Conservation (phyloP, 768 basidiomycete species). For the Daedalea quercina region DNA sequence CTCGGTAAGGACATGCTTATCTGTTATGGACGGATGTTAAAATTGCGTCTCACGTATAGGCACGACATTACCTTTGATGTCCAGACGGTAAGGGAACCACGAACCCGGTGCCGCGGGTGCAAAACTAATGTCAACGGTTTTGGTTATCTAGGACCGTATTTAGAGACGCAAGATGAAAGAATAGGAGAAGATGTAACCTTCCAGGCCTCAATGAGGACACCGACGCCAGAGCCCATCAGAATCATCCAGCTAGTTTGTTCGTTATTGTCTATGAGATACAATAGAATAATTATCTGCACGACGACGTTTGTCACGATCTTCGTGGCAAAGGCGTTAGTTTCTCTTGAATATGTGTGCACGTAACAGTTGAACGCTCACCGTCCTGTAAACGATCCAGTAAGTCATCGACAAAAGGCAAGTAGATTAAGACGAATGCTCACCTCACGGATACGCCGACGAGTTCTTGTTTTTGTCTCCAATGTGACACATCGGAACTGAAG, state of each 20-base stretch:
- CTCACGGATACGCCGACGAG: slow-evolving; percentile 93
- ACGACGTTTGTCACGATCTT: slow-evolving; percentile 89
- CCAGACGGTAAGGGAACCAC: slow-evolving; percentile 68
- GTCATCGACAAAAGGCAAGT: slow-evolving; percentile 1
- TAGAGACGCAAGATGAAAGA: neutral
- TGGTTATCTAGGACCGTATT: slow-evolving; percentile 52
- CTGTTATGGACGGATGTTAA: slow-evolving; percentile 27
- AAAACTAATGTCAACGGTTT: slow-evolving; percentile 84
- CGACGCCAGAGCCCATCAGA: slow-evolving; percentile 78
- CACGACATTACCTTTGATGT: slow-evolving; percentile 62
- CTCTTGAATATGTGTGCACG: neutral
- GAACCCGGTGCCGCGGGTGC: slow-evolving; percentile 56
- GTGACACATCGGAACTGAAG: slow-evolving; percentile 90
- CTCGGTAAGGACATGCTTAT: slow-evolving; percentile 94
- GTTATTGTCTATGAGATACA: slow-evolving; percentile 94
- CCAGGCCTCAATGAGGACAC: slow-evolving; percentile 87
- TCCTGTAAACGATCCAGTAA: slow-evolving; percentile 30
- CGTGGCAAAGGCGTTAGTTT: slow-evolving; percentile 4
- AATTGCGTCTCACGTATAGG: slow-evolving; percentile 6
- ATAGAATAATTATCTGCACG: slow-evolving; percentile 81
- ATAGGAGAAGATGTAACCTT: slow-evolving; percentile 44
- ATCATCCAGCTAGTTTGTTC: slow-evolving; percentile 99
- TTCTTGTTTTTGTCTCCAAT: slow-evolving; percentile 93
- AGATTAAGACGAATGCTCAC: slow-evolving; percentile 30
- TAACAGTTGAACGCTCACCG: slow-evolving; percentile 34